phyloP scores from a whole-genome alignment of 768 basidiomycete genomes.

The Clitopilus passeckerianus region DNA sequence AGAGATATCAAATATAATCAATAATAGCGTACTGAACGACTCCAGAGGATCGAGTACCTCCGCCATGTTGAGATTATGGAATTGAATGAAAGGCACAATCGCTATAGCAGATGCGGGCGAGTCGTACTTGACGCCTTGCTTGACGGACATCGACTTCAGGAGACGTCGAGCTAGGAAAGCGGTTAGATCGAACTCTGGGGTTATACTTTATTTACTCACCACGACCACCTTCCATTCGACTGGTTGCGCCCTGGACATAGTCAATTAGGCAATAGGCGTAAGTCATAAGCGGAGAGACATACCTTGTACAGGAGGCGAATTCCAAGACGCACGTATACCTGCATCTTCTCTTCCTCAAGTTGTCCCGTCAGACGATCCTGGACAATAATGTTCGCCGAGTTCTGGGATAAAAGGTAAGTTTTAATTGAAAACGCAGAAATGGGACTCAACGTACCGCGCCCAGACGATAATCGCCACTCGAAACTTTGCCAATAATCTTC shows the following conservation, averaged over 20 bases:
- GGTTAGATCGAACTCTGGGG: not conserved
- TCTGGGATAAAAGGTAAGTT: conserved; percentile 37
- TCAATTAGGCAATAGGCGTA: not conserved
- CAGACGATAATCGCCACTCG: conserved; percentile 81
- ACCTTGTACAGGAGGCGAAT: conserved; percentile 90
- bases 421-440: too few species aligned
- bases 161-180: conserved; percentile 60
- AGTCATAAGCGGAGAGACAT: conserved; percentile 2
- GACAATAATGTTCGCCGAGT: conserved; percentile 97
- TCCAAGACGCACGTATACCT: conserved; percentile 85
- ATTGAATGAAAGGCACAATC: conserved; percentile 85
- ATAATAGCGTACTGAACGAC: conserved; percentile 64
- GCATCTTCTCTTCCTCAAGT: conserved; percentile 98
- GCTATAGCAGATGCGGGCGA: conserved; percentile 78
- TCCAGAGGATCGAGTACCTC: conserved; percentile 82
- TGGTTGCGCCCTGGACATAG: conserved; percentile 60
- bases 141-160: conserved; percentile 85
- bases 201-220: conserved; percentile 38
- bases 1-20: not conserved
- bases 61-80: conserved; percentile 77
- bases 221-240: conserved; percentile 84
- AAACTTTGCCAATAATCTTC: conserved; percentile 81
- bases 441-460: conserved; percentile 84
- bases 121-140: conserved; percentile 93
- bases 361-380: conserved; percentile 91